phyloP scores from a whole-genome alignment of 441 rosid species.

The Gossypium lobatum region DNA sequence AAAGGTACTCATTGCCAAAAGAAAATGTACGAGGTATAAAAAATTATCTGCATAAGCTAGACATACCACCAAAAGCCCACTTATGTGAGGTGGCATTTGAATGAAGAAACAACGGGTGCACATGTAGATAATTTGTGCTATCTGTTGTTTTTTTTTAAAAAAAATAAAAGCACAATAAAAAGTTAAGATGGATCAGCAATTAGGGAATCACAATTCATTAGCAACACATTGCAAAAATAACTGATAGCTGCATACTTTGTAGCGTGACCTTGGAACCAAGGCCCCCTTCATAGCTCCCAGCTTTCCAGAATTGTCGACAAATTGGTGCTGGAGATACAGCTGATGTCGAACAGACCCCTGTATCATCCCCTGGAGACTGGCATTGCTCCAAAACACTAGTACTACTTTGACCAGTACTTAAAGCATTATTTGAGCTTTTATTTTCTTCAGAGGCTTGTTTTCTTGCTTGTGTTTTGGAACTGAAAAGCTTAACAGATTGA shows the following conservation, averaged over 20 bases:
- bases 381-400: constrained; percentile 67
- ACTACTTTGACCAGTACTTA: constrained; percentile 39
- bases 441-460: constrained; percentile 55
- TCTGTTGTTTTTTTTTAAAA: constrained; percentile 24
- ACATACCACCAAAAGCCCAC: constrained; percentile 98
- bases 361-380: constrained; percentile 61
- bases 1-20: constrained; percentile 1
- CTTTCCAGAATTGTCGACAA: constrained; percentile 91
- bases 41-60: constrained; percentile 1
- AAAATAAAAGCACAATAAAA: constrained; percentile 7
- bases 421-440: constrained; percentile 37
- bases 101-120: constrained; percentile 96
- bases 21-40: not conserved
- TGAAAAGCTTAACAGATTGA: constrained; percentile 20
- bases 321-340: constrained; percentile 60
- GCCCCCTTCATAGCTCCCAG: constrained; percentile 60
- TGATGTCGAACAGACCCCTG: constrained; percentile 56
- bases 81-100: constrained; percentile 98
- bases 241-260: constrained; percentile 48
- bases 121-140: constrained; percentile 77
- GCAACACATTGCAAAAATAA: not conserved
- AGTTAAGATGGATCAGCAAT: constrained; percentile 8
- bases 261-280: constrained; percentile 40
- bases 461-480: constrained; percentile 21
- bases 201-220: not conserved